Evolutionary conservation across 2,329 filamentous ascomycete genomes (phyloP).

Genomic region (Pestalotiopsis sp.): DNA sequence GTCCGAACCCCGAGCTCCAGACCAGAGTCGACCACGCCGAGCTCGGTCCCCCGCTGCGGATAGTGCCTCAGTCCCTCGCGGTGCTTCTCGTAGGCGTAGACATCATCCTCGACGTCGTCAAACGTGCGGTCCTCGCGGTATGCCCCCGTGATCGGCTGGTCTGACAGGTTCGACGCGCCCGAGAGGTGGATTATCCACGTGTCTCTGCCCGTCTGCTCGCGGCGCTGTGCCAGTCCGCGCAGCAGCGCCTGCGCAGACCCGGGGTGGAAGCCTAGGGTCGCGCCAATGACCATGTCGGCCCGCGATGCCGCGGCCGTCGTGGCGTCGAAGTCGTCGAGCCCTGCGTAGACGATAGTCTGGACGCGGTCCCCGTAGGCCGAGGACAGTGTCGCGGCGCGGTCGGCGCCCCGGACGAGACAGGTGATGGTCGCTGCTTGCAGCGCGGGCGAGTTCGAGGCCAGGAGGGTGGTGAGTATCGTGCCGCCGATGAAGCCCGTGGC

Average conservation of each 20-base stretch:
- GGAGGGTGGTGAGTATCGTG: neutral
- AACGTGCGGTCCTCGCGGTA: conserved; percentile 25
- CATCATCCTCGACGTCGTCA: conserved; percentile 42
- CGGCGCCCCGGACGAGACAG: conserved; percentile 22
- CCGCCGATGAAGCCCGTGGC: conserved; percentile 26
- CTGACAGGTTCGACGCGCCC: conserved; percentile 41
- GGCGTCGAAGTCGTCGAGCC: conserved; percentile 23
- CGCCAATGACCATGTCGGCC: conserved; percentile 42
- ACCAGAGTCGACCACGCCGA: conserved; percentile 42
- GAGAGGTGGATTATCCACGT: conserved; percentile 38
- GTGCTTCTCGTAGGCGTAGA: conserved; percentile 41
- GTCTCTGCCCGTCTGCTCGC: conserved; percentile 17
- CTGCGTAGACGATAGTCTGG: conserved; percentile 20
- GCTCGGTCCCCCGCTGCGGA: conserved; percentile 44
- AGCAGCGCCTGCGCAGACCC: conserved; percentile 41
- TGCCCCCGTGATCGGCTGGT: conserved; percentile 36
- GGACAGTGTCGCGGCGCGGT: conserved; percentile 20
- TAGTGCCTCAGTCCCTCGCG: conserved; percentile 39
- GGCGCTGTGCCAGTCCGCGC: conserved; percentile 40
- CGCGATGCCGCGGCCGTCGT: conserved; percentile 15
- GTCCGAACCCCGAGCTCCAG: conserved; percentile 42
- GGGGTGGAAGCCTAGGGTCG: conserved; percentile 39
- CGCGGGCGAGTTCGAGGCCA: conserved; percentile 2
- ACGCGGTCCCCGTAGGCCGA: conserved; percentile 22
- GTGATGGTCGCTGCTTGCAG: conserved; percentile 15